Evolutionary conservation across 2,329 filamentous ascomycete species (phyloP), one percentile per base, ranked within the genome.

Genomic region (Penicillium sp.): DNA sequence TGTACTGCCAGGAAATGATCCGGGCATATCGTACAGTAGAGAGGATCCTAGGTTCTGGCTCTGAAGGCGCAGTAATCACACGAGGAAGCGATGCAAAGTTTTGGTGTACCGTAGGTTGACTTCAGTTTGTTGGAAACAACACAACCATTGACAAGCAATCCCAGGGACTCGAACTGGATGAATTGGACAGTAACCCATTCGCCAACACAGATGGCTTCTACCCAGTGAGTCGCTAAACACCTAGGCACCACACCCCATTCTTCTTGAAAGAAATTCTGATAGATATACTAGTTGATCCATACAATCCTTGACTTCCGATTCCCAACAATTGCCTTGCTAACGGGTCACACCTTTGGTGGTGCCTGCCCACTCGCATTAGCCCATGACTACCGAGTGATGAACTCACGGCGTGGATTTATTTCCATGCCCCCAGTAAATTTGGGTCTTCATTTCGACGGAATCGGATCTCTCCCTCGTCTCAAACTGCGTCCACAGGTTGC

Each of bases 171-270:
- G 79, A 81, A 29, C 67, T 81, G 3, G 78, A 80, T 43, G 78
- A 81, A 59, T 61, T 66, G 10, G 76, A 79, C 45, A 75, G 72
- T 14, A 80, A 79, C 59, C 78, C 80, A 24, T 80, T 78, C 51
- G 84, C 79, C 70, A 85, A 87, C 38, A 76, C 77, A 14, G 84
- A 81, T 61, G 78, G 76, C 24, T 87, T 86, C 52, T 81, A 80
- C 10, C 84, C 85, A 49, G 83, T 84, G 18, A 76, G 78, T 43
- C 75, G 8, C 32, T 11, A 34, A 34, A 34, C 32, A 10, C 11
- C 10, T 5, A 11, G 9, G 14, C 8, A 34, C 14, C 1, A 13
- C 71, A 40, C 14, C 14, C 18, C 18, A 18, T 18, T 18, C 18
- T 18, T 18, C 18, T 18, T 18, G 18, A 18, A 39, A 39, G 11